phyloP scores from a whole-genome alignment of 2,329 filamentous ascomycete genomes.

The Fusarium sp. region DNA sequence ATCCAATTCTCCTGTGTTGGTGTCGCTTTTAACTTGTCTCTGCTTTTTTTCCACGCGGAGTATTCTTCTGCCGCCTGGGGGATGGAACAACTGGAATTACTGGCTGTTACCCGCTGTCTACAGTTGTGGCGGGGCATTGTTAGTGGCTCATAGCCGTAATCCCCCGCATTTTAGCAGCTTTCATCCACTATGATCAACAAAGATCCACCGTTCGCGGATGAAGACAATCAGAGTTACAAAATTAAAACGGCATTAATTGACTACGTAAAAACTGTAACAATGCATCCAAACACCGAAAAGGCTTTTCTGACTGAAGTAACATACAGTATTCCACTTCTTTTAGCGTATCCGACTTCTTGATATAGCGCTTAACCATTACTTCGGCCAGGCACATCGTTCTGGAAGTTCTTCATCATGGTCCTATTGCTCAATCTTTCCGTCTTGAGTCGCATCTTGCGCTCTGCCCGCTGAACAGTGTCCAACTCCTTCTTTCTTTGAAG shows the following conservation, averaged over 20 bases:
- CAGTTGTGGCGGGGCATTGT: not conserved
- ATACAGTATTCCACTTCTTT: too few species aligned
- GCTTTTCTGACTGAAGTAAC: too few species aligned
- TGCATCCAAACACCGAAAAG: too few species aligned
- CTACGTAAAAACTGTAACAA: too few species aligned
- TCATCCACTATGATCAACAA: not conserved
- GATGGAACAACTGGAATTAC: not conserved
- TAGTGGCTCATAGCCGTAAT: not conserved
- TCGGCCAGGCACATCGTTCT: slow-evolving; percentile 21
- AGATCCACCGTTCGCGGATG: not conserved
- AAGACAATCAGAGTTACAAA: not conserved
- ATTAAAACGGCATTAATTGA: not conserved
- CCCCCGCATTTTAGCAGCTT: not conserved
- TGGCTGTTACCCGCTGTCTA: not conserved
- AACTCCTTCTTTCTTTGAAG: slow-evolving; percentile 30
- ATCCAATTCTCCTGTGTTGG: not conserved
- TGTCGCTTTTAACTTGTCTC: not conserved
- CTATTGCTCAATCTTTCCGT: slow-evolving; percentile 28
- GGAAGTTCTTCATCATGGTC: slow-evolving; percentile 27
- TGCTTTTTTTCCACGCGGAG: not conserved
- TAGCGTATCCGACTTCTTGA: not conserved
- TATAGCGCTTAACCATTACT: not conserved
- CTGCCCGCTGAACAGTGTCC: slow-evolving; percentile 3
- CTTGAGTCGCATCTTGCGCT: slow-evolving; percentile 10
- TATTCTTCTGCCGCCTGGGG: slow-evolving; percentile 8